Evolutionary conservation across 345 rosid genomes (phyloP).

Genomic region (Citrus unshiu): DNA sequence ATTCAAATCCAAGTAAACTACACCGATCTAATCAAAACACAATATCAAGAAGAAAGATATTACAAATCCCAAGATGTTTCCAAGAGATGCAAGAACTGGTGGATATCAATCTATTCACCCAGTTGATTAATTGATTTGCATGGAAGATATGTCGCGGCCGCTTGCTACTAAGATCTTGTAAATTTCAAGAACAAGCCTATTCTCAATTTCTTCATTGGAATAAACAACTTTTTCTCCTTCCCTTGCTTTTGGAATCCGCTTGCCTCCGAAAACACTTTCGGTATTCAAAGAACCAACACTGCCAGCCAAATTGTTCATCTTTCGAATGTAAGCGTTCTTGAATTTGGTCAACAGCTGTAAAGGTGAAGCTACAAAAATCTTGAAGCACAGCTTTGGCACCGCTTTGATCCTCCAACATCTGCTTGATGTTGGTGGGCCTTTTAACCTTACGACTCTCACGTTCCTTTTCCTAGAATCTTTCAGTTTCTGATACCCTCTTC

Average conservation of each 20-base stretch:
- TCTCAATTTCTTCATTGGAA: conserved; percentile 26
- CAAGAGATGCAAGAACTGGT: no score
- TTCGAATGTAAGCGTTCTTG: conserved; percentile 26
- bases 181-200: conserved; percentile 36
- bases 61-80: background rate
- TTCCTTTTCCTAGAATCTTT: conserved; percentile 19
- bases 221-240: background rate
- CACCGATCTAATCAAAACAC: no score
- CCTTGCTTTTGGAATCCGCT: conserved; percentile 27
- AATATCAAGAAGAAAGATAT: background rate
- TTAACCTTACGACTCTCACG: conserved; percentile 15
- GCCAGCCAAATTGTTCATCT: conserved; percentile 30
- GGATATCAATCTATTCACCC: no score
- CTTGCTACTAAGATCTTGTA: conserved; percentile 25
- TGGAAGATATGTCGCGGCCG: conserved; percentile 7
- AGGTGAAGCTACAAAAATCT: conserved; percentile 20
- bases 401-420: conserved; percentile 38
- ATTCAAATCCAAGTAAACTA: no score
- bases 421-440: conserved; percentile 10
- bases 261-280: conserved; percentile 18
- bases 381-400: conserved; percentile 24
- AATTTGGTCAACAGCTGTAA: conserved; percentile 26
- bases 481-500: conserved; percentile 29
- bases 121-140: background rate
- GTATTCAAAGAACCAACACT: conserved; percentile 22